Base-by-base conservation (phyloP, 2,329 filamentous ascomycete genomes). In the Clonostachys byssicola region DNA sequence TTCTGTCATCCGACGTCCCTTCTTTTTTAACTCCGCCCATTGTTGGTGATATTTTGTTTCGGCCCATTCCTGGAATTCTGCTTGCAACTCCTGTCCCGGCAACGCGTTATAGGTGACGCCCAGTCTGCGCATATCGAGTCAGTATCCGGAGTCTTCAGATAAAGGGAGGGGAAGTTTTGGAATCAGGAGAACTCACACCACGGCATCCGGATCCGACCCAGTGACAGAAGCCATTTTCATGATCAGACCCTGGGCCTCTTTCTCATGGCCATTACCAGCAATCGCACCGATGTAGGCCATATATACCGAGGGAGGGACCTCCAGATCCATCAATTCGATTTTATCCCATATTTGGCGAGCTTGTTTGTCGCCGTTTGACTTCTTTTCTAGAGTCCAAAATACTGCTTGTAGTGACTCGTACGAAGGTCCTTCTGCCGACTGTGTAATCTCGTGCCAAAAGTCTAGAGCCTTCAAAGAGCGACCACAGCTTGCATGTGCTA, bases 391-490 rank as follows among this genome's bases (percentile, higher is more conserved):
- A 2, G 85, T 81, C 55, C 85, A 84, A 56, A 99, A 89, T 3
- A 91, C 85, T 34, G 94, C 86, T 42, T 86, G 82, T 36, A 99
- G 77, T 51, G 86, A 92, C 51, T 82, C 80, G 57, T 94, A 90
- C 2, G 85, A 87, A 0, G 94, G 94, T 0, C 94, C 94, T 65
- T 97, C 92, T n/a, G 77, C 74, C 0, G 86, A 90, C 47, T 81
- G 78, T n/a, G 85, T 83, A 48, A 99, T 91, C 43, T 95, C 83
- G 47, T 83, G 75, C 90, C 92, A 97, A 60, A 90, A 89, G 43
- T 85, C 81, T 52, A 95, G 71, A 2, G 88, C 89, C 47, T 80
- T 79, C 33, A 77, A 67, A 0, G 86, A 75, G 52, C 83, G 74
- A 7, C 80, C 87, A 57, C 83, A 88, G 2, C 81, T 78, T 2